Evolutionary conservation across 805 yeast genomes (phyloP).

Genomic region (Candida maesae): DNA sequence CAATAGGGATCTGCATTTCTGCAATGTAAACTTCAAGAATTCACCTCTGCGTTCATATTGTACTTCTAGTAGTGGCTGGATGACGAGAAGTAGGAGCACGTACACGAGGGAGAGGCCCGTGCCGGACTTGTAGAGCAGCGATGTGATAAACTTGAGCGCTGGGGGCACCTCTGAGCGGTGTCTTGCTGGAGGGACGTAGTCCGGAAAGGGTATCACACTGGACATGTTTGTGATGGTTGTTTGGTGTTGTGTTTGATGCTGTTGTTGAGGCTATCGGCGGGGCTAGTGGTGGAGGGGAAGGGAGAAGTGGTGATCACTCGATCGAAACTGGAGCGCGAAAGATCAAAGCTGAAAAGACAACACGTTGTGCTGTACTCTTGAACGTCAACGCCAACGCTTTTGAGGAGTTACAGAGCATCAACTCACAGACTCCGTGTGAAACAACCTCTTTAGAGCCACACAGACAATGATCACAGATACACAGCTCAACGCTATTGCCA

Average conservation of each 20-base stretch:
- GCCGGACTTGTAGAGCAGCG: conserved; percentile 35
- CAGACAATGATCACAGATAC: conserved; percentile 83
- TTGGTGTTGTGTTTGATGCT: too few relatives aligned
- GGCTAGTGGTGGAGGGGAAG: not conserved
- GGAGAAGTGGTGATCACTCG: not conserved
- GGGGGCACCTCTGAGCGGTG: conserved; percentile 17
- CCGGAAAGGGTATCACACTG: conserved; percentile 26
- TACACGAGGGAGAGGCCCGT: conserved; percentile 30
- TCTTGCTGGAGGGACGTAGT: conserved; percentile 12
- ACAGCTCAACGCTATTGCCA: conserved; percentile 70
- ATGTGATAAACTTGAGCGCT: conserved; percentile 22
- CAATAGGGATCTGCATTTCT: conserved; percentile 29
- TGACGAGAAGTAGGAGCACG: conserved; percentile 29
- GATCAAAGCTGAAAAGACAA: too few relatives aligned
- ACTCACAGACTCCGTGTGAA: too few relatives aligned
- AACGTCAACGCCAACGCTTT: too few relatives aligned
- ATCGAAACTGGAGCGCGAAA: too few relatives aligned
- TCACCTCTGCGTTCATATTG: conserved; percentile 39
- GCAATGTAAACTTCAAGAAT: conserved; percentile 28
- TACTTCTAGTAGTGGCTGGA: conserved; percentile 39
- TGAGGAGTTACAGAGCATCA: too few relatives aligned
- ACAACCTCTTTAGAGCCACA: too few relatives aligned
- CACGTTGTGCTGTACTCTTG: too few relatives aligned
- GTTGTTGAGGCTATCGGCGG: not conserved
- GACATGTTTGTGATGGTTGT: too few relatives aligned